Conservation (phyloP, 2,329 filamentous ascomycete genomes). For the Dryadomyces quercivorus region DNA sequence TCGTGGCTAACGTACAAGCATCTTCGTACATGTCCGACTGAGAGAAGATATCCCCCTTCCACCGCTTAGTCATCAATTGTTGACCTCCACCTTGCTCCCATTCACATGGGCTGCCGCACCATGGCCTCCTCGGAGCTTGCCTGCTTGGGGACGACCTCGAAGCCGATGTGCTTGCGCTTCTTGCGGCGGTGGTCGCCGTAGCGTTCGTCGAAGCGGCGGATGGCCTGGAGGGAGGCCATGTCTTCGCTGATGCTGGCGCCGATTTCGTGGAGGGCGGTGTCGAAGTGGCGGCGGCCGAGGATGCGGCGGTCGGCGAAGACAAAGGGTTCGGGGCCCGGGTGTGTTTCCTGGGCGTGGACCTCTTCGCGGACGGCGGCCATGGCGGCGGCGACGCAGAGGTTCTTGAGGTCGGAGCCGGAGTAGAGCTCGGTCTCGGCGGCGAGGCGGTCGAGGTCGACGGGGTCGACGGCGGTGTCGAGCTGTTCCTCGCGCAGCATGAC, state of each 20-base stretch:
- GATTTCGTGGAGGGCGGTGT: conserved; percentile 76
- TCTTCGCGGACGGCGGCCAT: conserved; percentile 71
- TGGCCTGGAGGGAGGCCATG: conserved; percentile 74
- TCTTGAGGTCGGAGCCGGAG: conserved; percentile 75
- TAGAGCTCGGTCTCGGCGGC: conserved; percentile 62
- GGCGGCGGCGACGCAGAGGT: conserved; percentile 67
- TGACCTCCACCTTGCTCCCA: no score
- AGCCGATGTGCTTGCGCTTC: conserved; percentile 44
- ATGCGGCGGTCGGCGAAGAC: conserved; percentile 51
- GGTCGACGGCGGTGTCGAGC: conserved; percentile 23
- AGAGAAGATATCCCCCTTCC: no score
- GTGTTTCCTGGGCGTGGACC: conserved; percentile 24
- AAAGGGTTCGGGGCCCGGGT: conserved; percentile 30
- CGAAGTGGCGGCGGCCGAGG: conserved; percentile 62
- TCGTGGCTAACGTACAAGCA: no score
- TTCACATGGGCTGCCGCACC: conserved; percentile 20
- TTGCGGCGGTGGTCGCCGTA: conserved; percentile 71
- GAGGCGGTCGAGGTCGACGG: conserved; percentile 49
- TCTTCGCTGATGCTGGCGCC: conserved; percentile 88
- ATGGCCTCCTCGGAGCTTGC: conserved; percentile 31
- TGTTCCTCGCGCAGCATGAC: conserved; percentile 60
- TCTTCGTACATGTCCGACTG: no score
- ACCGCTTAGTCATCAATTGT: no score
- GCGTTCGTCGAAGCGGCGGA: conserved; percentile 90
- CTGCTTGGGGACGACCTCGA: conserved; percentile 32